phyloP scores from a whole-genome alignment of 2,329 filamentous ascomycete genomes.

The Hypoxylon sp. region DNA sequence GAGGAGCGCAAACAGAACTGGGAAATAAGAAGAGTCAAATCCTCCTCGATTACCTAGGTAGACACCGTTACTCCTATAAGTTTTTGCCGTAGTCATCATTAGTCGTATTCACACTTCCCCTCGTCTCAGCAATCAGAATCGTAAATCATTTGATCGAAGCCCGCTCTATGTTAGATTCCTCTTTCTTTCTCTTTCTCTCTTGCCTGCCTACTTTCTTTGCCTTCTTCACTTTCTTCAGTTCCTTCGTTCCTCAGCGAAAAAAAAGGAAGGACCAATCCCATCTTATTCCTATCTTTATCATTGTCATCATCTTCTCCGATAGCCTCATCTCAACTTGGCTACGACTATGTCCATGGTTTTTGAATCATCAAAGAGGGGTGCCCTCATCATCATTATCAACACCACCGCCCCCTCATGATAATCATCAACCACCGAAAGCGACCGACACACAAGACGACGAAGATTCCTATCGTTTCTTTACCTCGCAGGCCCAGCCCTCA shows the following conservation, averaged over 20 bases:
- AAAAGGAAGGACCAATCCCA: constrained; percentile 28
- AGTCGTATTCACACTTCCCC: constrained; percentile 23
- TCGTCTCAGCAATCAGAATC: constrained; percentile 20
- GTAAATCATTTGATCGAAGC: constrained; percentile 40
- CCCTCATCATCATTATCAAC: constrained; percentile 14
- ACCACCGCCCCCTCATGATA: constrained; percentile 2
- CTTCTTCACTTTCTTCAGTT: constrained; percentile 26
- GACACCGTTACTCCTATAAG: constrained; percentile 25
- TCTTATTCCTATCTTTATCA: constrained; percentile 3
- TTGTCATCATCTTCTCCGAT: constrained; percentile 8
- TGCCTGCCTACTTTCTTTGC: constrained; percentile 13
- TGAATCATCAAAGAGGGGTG: constrained; percentile 7
- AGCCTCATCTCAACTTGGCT: neutral
- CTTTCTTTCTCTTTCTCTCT: constrained; percentile 22
- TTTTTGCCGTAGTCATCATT: constrained; percentile 13
- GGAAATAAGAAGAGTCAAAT: neutral
- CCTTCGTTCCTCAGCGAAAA: constrained; percentile 24
- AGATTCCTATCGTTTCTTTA: constrained; percentile 79
- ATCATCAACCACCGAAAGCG: constrained; percentile 4
- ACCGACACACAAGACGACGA: constrained; percentile 3
- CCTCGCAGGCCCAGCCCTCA: constrained; percentile 91
- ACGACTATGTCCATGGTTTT: constrained; percentile 8
- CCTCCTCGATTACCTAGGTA: constrained; percentile 22
- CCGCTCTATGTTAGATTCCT: constrained; percentile 42
- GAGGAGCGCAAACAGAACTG: neutral